Percentiles rank a stretch among this genome's conserved stretches.
These are phyloP conservation scores for Paulownia fortunei DNA, from an alignment of 257 asterid genomes.

Conservation along the genomic window DNA sequence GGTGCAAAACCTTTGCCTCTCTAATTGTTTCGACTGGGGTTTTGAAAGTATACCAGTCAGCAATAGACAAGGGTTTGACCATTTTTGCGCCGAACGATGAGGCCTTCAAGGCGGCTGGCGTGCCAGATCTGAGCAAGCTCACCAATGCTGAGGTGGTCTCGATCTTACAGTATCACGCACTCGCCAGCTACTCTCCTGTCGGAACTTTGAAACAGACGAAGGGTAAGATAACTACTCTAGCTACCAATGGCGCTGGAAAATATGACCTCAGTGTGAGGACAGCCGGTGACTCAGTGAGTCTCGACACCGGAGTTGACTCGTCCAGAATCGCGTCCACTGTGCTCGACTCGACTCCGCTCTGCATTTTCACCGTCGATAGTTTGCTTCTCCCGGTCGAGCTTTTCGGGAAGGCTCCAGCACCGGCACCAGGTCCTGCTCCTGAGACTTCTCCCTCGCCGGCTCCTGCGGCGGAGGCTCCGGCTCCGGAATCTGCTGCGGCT, in stretches of 20 bases:
- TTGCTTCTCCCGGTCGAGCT: constrained; percentile 87
- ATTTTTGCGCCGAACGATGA: constrained; percentile 91
- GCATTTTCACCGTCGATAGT: constrained; percentile 83
- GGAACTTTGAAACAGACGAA: constrained; percentile 73
- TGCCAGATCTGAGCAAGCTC: constrained; percentile 74
- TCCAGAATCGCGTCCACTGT: constrained; percentile 91
- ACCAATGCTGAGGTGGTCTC: constrained; percentile 79
- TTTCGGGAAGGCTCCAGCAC: constrained; percentile 80
- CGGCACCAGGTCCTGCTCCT: constrained; percentile 88
- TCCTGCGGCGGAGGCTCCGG: constrained; percentile 58
- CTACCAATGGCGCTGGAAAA: constrained; percentile 84
- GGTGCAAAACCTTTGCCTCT: constrained; percentile 83
- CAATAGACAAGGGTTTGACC: constrained; percentile 69
- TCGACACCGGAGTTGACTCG: constrained; percentile 81
- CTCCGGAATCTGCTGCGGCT: constrained; percentile 55
- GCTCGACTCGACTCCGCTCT: constrained; percentile 82
- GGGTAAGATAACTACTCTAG: constrained; percentile 65
- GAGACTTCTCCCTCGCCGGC: constrained; percentile 75
- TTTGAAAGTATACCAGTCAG: constrained; percentile 58
- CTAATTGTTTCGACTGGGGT: constrained; percentile 66
- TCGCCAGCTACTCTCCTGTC: constrained; percentile 70
- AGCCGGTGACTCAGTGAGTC: constrained; percentile 80
- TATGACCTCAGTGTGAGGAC: constrained; percentile 64
- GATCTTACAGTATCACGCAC: constrained; percentile 77
- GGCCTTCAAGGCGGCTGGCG: constrained; percentile 71